phyloP scores from a whole-genome alignment of 345 rosid species.

The Luvunga scandens region DNA sequence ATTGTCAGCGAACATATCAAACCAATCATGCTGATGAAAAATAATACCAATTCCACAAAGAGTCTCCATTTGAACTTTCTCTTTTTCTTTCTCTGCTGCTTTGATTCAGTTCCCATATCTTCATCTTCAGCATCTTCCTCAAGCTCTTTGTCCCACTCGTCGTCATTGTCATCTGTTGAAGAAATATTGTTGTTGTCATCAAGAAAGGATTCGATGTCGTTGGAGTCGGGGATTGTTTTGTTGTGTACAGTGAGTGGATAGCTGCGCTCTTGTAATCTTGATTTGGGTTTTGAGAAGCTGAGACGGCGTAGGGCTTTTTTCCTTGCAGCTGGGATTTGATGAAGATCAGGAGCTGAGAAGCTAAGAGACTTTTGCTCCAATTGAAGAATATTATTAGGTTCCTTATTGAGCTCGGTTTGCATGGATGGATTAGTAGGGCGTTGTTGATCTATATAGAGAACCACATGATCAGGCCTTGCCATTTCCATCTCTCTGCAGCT shows the following conservation, averaged over 20 bases:
- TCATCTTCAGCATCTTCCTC: not conserved
- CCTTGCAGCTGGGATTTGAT: constrained; percentile 2
- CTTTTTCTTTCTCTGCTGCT: not conserved
- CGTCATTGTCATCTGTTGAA: constrained; percentile 20
- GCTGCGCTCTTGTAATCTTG: constrained; percentile 39
- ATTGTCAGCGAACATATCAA: constrained; percentile 5
- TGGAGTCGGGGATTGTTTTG: constrained; percentile 8
- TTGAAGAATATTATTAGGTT: not conserved
- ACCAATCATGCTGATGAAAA: constrained; percentile 10
- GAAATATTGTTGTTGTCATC: not conserved
- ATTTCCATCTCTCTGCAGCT: not conserved
- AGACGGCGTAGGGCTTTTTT: constrained; percentile 26
- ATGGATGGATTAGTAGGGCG: constrained; percentile 6
- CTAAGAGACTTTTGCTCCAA: not conserved
- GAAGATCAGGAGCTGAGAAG: not conserved
- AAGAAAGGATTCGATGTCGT: constrained; percentile 1
- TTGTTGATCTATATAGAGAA: constrained; percentile 23
- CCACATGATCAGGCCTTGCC: constrained; percentile 25
- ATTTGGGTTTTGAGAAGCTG: constrained; percentile 44
- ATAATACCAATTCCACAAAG: not conserved
- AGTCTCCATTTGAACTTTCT: constrained; percentile 3
- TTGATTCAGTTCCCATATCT: not conserved
- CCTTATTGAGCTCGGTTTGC: not conserved
- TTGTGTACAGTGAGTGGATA: not conserved
- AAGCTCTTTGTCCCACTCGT: constrained; percentile 19